A percentile compares a stretch with the other conserved stretches of the same genome.
Conservation (phyloP, 176 grass and related monocot species). For the Musa itinerans region DNA sequence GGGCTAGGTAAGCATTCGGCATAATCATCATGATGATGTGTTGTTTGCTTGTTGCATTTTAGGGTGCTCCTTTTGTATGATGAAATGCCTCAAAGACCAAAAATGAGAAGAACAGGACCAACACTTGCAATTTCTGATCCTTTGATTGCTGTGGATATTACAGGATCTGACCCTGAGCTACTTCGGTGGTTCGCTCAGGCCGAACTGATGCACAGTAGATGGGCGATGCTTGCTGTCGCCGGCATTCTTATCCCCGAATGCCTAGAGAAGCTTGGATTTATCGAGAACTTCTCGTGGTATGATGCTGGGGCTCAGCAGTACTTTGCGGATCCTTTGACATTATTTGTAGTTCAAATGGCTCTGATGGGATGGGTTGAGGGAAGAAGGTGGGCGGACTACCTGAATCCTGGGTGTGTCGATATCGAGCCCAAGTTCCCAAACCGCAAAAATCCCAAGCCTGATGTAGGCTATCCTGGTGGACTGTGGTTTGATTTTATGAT, state of each 20-base stretch:
- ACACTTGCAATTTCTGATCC: not conserved
- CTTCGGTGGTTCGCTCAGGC: constrained; percentile 84
- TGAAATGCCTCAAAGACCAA: constrained; percentile 9
- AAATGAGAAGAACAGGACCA: not conserved
- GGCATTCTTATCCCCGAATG: constrained; percentile 18
- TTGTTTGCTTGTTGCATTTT: no score
- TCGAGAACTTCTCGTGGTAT: constrained; percentile 18
- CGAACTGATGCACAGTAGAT: constrained; percentile 74
- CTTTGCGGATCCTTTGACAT: constrained; percentile 9
- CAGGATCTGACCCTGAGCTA: constrained; percentile 71
- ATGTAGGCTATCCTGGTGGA: constrained; percentile 79
- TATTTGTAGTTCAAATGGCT: constrained; percentile 40
- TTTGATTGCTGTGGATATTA: not conserved
- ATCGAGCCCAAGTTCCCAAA: constrained; percentile 60
- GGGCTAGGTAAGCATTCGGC: constrained; percentile 45
- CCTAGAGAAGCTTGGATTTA: constrained; percentile 5
- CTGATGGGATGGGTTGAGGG: constrained; percentile 94
- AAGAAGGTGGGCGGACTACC: constrained; percentile 69
- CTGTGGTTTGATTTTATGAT: constrained; percentile 84
- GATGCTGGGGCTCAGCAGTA: constrained; percentile 17
- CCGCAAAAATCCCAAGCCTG: constrained; percentile 51
- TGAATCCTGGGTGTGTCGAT: constrained; percentile 61
- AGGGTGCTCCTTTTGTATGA: not conserved
- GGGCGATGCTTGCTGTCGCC: constrained; percentile 78
- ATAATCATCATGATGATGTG: not conserved